A percentile compares a stretch with the other conserved stretches of the same genome.
Conservation (phyloP, 1,284 basidiomycete species). For the Neotropicomus parvogracilis region DNA sequence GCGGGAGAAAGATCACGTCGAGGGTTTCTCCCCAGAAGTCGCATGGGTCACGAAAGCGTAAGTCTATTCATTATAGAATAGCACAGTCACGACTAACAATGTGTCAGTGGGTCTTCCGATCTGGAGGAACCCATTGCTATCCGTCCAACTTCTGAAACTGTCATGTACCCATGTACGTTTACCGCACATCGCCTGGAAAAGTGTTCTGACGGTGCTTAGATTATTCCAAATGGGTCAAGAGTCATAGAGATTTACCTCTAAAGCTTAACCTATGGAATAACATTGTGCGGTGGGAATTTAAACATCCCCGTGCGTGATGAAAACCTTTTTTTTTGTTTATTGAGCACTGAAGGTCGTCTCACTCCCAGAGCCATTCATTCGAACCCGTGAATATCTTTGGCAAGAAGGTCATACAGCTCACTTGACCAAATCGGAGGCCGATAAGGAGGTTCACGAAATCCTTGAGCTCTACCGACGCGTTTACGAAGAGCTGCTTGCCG, state of each 20-base stretch:
- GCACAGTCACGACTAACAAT: background rate
- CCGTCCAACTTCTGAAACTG: slow-evolving; percentile 96
- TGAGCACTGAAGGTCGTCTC: slow-evolving; percentile 6
- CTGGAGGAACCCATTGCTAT: slow-evolving; percentile 98
- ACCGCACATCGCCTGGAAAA: background rate
- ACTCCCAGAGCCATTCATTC: slow-evolving; percentile 88
- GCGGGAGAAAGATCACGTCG: slow-evolving; percentile 97
- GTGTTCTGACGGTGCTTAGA: slow-evolving; percentile 37
- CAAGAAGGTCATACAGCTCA: slow-evolving; percentile 99
- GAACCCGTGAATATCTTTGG: slow-evolving; percentile 99
- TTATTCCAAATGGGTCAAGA: slow-evolving; percentile 98
- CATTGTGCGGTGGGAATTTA: slow-evolving; percentile 99
- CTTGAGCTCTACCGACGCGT: slow-evolving; percentile 94
- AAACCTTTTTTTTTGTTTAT: background rate
- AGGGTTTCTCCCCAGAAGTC: slow-evolving; percentile 99
- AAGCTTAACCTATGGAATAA: slow-evolving; percentile 99
- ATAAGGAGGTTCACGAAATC: slow-evolving; percentile 88
- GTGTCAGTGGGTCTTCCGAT: slow-evolving; percentile 78
- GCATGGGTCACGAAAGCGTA: slow-evolving; percentile 98
- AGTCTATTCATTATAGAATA: slow-evolving; percentile 32
- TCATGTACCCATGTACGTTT: slow-evolving; percentile 90
- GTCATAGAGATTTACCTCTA: slow-evolving; percentile 93
- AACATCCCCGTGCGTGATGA: slow-evolving; percentile 77
- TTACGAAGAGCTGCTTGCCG: slow-evolving; percentile 96
- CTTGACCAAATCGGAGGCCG: slow-evolving; percentile 86